Evolutionary conservation across 2,329 filamentous ascomycete genomes (phyloP).

Genomic region (Graphilbum fragrans): DNA sequence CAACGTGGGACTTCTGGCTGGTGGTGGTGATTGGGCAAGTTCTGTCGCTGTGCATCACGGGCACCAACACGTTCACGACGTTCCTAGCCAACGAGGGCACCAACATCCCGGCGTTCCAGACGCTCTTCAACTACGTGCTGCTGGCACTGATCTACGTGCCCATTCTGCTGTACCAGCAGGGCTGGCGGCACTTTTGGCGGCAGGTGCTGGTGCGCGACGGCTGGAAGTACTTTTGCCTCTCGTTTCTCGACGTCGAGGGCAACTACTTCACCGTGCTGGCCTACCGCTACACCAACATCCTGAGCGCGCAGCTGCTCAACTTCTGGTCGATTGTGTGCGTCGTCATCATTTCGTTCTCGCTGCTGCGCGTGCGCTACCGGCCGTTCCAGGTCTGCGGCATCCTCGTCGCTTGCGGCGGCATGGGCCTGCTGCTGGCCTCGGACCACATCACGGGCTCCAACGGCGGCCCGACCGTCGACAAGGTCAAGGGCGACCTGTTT

Average conservation of each 20-base stretch:
- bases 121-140: constrained; percentile 86
- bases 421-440: constrained; percentile 72
- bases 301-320: constrained; percentile 91
- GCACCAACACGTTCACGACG: constrained; percentile 79
- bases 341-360: constrained; percentile 67
- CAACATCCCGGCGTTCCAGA: constrained; percentile 89
- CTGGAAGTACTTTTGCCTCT: constrained; percentile 89
- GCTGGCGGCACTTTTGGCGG: constrained; percentile 54
- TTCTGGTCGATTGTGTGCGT: constrained; percentile 98
- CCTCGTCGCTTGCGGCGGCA: constrained; percentile 79
- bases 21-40: constrained; percentile 72
- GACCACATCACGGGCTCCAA: constrained; percentile 75
- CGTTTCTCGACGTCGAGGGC: constrained; percentile 88
- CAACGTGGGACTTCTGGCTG: constrained; percentile 78
- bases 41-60: constrained; percentile 80
- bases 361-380: constrained; percentile 85
- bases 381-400: constrained; percentile 77
- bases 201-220: constrained; percentile 55
- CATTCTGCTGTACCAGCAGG: constrained; percentile 69
- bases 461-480: constrained; percentile 53
- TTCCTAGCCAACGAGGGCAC: constrained; percentile 56
- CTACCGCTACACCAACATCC: constrained; percentile 83
- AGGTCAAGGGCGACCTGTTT: constrained; percentile 87
- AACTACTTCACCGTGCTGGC: constrained; percentile 97
- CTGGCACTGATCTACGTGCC: constrained; percentile 72